phyloP scores from a whole-genome alignment of 108 stramenopile genomes.

The Conticribra weissflogii region DNA sequence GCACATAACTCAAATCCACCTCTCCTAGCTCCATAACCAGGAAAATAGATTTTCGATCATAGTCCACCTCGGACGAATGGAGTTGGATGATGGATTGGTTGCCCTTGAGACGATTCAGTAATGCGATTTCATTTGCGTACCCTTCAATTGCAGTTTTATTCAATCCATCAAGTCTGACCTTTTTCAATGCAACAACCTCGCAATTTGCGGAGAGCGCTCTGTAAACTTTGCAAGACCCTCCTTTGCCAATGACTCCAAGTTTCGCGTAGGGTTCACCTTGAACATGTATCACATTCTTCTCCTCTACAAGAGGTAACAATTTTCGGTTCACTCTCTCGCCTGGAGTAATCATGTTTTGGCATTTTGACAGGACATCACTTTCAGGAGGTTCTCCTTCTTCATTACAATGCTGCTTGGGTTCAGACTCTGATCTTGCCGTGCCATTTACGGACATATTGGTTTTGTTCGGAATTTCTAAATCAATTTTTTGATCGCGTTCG shows the following conservation, averaged over 20 bases:
- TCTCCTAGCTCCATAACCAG: slow-evolving; percentile 98
- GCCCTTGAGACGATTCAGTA: slow-evolving; percentile 86
- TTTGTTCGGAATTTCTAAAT: neutral
- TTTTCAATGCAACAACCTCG: slow-evolving; percentile 94
- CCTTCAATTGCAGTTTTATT: slow-evolving; percentile 85
- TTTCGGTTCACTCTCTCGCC: slow-evolving; percentile 39
- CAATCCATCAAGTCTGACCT: slow-evolving; percentile 90
- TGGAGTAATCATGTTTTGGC: no score
- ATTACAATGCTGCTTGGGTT: neutral
- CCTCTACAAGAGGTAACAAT: slow-evolving; percentile 79
- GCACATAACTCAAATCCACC: slow-evolving; percentile 92
- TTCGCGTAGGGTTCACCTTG: slow-evolving; percentile 85
- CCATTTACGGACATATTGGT: neutral
- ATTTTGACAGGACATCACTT: no score
- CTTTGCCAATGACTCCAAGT: slow-evolving; percentile 95
- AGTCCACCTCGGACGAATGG: slow-evolving; percentile 90
- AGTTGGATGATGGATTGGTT: slow-evolving; percentile 94
- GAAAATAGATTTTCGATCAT: slow-evolving; percentile 74
- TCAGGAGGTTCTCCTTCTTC: no score
- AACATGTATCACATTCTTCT: slow-evolving; percentile 85
- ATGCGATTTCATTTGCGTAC: slow-evolving; percentile 97
- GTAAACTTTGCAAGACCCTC: slow-evolving; percentile 97
- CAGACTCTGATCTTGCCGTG: neutral
- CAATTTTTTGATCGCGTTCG: no score
- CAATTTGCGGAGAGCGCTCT: slow-evolving; percentile 81